Evolutionary conservation across 1,284 basidiomycete species (phyloP).

Genomic region (Bothia castanella): DNA sequence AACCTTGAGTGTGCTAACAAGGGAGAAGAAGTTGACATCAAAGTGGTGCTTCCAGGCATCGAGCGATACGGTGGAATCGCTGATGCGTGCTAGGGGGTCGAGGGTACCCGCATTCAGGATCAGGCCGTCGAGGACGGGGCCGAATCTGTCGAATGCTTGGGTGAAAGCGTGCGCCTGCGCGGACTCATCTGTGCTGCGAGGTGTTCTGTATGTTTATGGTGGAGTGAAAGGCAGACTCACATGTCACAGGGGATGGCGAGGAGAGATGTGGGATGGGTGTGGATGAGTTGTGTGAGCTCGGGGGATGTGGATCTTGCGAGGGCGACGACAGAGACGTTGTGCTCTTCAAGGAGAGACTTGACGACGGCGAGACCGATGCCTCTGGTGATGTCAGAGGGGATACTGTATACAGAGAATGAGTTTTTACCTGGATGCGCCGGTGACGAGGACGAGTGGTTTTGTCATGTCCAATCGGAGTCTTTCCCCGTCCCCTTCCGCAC

Average conservation of each 20-base stretch:
- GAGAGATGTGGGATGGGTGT: conserved; percentile 43
- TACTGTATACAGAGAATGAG: no score
- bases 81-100: conserved; percentile 46
- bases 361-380: conserved; percentile 81
- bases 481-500: conserved; percentile 28
- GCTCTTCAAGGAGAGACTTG: conserved; percentile 55
- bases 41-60: conserved; percentile 63
- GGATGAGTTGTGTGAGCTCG: conserved; percentile 56
- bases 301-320: conserved; percentile 67
- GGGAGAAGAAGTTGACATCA: conserved; percentile 83
- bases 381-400: conserved; percentile 43
- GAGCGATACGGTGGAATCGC: conserved; percentile 35
- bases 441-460: conserved; percentile 60
- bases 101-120: conserved; percentile 78
- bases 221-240: no score
- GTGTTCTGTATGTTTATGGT: no score
- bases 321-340: conserved; percentile 66
- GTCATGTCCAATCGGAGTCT: conserved; percentile 18
- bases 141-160: conserved; percentile 47
- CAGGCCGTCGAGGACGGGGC: conserved; percentile 62
- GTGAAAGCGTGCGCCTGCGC: conserved; percentile 53
- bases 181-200: conserved; percentile 51
- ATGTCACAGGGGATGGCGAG: conserved; percentile 67
- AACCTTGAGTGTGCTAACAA: conserved; percentile 62
- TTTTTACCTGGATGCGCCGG: conserved; percentile 80